Base-by-base conservation (phyloP, 345 rosid genomes). In the Bruguiera parviflora region DNA sequence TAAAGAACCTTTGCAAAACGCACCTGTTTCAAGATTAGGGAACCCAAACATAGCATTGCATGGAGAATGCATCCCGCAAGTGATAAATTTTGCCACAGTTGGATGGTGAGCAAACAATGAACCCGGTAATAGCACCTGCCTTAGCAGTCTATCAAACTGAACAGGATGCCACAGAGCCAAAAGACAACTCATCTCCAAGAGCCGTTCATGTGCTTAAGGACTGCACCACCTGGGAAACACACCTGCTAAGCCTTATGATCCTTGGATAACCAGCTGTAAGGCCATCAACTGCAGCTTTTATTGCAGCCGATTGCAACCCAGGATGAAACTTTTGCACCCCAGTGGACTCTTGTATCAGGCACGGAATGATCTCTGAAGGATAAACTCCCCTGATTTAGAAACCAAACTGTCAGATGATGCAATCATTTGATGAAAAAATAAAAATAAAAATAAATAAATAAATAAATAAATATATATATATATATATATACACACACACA, bases 361-460 rank as follows among this genome's bases (percentile, higher is more conserved):
- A 13, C 6, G 88, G 90, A 61, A 75, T 64, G 43, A 77, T 62
- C 32, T 82, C 89, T 1, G 82, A 75, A 67, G 93, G 90, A 80
- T 89, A 86, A 49, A 84, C 61, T 70, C 91, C 91, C 66, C 91
- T 86, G 94, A 59, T 71, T 24, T 67, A 69, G 57, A 79, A 75
- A 75, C 28, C 18, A 63, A 56, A 66, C 21, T 3, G 51, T 64
- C 24, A 70, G 74, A 51, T 8, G 32, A 66, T 58, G 56, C 21
- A 28, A 51, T 24, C 25, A 60, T 65, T 63, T 65, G 27, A 67
- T 13, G n/a, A 24, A 53, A 20, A n/a, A n/a, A 25, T 9, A 37
- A 68, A 46, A 49, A n/a, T 31, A 53, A 21, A 1, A n/a, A n/a
- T n/a, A n/a, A n/a, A n/a, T n/a, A n/a, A n/a, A n/a, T n/a, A n/a